These are phyloP conservation scores for Desmodesmus armatus DNA, from an alignment of 139 green algal species.

Conservation along the genomic window DNA sequence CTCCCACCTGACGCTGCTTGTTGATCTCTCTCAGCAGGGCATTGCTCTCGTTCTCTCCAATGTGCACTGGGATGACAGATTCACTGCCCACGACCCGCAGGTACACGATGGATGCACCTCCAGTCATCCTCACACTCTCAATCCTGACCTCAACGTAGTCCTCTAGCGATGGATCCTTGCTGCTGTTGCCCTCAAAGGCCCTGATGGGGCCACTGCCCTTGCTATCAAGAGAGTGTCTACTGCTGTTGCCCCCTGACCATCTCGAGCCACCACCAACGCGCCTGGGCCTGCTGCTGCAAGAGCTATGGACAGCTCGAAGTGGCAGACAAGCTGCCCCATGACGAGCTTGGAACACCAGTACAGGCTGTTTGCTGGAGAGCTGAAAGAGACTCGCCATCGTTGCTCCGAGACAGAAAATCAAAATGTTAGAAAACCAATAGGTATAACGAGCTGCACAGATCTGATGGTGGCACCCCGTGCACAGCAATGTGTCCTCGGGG, in stretches of 20 bases:
- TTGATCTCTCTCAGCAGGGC: slow-evolving; percentile 53
- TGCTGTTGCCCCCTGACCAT: neutral
- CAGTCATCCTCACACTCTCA: slow-evolving; percentile 46
- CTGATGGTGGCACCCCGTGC: too few relatives aligned
- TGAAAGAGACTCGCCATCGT: too few relatives aligned
- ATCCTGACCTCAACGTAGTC: slow-evolving; percentile 44
- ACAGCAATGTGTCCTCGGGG: too few relatives aligned
- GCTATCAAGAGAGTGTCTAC: neutral
- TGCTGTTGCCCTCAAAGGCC: neutral
- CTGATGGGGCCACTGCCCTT: neutral
- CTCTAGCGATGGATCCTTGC: neutral
- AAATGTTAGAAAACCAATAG: too few relatives aligned
- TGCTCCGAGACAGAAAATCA: too few relatives aligned
- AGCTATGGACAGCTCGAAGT: too few relatives aligned
- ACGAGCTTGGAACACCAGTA: too few relatives aligned
- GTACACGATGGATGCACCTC: slow-evolving; percentile 48
- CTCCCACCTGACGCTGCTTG: slow-evolving; percentile 40
- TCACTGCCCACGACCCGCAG: slow-evolving; percentile 50
- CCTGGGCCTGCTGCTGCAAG: neutral
- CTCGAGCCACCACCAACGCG: neutral
- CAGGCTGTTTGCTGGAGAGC: too few relatives aligned
- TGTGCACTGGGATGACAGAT: slow-evolving; percentile 51
- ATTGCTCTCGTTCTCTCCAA: slow-evolving; percentile 62
- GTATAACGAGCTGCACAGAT: too few relatives aligned
- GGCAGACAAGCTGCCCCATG: too few relatives aligned